phyloP scores from a whole-genome alignment of 2,329 filamentous ascomycete species.

The Trichophyton mentagrophytes region DNA sequence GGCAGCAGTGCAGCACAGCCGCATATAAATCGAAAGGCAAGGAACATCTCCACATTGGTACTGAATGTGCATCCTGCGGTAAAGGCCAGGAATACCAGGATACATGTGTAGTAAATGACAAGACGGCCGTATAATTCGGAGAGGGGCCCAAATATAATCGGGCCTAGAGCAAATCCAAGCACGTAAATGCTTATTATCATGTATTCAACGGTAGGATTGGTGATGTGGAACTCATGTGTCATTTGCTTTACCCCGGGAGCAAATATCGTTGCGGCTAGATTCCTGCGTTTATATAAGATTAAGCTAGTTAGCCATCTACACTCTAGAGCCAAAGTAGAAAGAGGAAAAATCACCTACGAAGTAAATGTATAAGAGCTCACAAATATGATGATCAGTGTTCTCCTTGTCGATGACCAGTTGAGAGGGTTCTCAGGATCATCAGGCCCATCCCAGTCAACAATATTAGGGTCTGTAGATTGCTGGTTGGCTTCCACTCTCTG shows the following conservation, averaged over 20 bases:
- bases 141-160: background rate
- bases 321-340: background rate
- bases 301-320: too few relatives aligned
- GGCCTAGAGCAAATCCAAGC: background rate
- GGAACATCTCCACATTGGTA: background rate
- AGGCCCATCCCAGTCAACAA: conserved; percentile 18
- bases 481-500: background rate
- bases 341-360: conserved; percentile 1
- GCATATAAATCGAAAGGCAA: background rate
- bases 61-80: background rate
- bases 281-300: background rate
- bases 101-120: background rate
- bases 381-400: conserved; percentile 5
- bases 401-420: conserved; percentile 15
- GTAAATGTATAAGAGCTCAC: conserved; percentile 7
- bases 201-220: background rate
- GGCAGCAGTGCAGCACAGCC: background rate
- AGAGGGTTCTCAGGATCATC: conserved; percentile 18
- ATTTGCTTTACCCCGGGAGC: conserved; percentile 21
- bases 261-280: conserved; percentile 10
- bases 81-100: background rate
- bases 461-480: conserved; percentile 4
- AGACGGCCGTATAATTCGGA: background rate
- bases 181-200: background rate
- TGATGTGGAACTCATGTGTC: conserved; percentile 33